Evolutionary conservation across 2,329 filamentous ascomycete genomes (phyloP).

Genomic region (Paracoccidioides lutzii): DNA sequence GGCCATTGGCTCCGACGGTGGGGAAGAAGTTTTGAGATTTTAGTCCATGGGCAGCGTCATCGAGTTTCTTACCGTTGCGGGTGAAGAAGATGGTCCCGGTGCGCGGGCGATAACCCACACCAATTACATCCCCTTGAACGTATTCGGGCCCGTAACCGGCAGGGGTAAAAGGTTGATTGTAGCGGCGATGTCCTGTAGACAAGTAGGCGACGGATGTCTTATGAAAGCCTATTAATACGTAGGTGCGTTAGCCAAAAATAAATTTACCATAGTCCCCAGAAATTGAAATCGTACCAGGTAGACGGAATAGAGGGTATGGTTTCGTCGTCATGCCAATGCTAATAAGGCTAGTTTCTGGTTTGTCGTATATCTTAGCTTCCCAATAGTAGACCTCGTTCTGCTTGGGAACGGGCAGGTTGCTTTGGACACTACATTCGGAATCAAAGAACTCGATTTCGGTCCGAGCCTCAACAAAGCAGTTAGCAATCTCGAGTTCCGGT

Average conservation of each 20-base stretch:
- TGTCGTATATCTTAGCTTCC: conserved; percentile 98
- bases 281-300: conserved; percentile 57
- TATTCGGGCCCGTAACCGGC: conserved; percentile 71
- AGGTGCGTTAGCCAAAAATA: conserved; percentile 6
- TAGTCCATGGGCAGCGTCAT: conserved; percentile 83
- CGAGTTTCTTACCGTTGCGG: conserved; percentile 91
- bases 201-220: conserved; percentile 86
- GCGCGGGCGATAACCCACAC: conserved; percentile 85
- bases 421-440: conserved; percentile 92
- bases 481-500: conserved; percentile 95
- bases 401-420: conserved; percentile 91
- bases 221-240: conserved; percentile 55
- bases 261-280: neutral
- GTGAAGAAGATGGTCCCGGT: conserved; percentile 97
- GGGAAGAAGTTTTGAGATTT: conserved; percentile 97
- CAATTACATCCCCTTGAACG: conserved; percentile 89
- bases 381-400: conserved; percentile 99
- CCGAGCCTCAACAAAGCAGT: conserved; percentile 91
- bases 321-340: conserved; percentile 94
- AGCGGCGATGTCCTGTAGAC: conserved; percentile 72
- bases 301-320: conserved; percentile 84
- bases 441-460: conserved; percentile 99
- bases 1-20: conserved; percentile 89
- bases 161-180: conserved; percentile 79
- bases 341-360: conserved; percentile 74